These are phyloP conservation scores for Castanopsis chinensis DNA, from an alignment of 306 rosid species.

Conservation along the genomic window DNA sequence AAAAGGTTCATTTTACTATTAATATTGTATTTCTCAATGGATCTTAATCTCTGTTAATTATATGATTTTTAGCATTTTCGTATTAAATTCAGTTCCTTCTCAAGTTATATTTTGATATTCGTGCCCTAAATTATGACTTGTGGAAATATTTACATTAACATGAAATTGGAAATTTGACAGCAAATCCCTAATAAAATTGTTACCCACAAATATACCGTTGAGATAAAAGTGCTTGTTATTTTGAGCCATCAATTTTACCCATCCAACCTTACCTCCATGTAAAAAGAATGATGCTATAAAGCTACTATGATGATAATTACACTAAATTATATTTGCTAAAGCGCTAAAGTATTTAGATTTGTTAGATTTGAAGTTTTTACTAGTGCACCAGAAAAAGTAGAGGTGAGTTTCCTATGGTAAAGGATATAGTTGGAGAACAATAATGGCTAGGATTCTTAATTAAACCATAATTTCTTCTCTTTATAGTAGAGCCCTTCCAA, in stretches of 20 bases:
- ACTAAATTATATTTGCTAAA: not conserved
- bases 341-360: not conserved
- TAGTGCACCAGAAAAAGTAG: not conserved
- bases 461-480: not conserved
- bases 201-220: no score
- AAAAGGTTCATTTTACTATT: no score
- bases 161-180: not conserved
- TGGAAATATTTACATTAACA: no score
- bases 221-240: not conserved
- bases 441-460: conserved; percentile 1
- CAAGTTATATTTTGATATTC: no score
- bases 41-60: no score
- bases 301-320: not conserved
- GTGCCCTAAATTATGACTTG: no score
- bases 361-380: no score
- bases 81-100: no score
- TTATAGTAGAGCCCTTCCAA: not conserved
- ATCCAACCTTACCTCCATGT: not conserved
- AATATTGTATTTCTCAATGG: no score
- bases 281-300: not conserved
- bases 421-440: not conserved
- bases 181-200: no score
- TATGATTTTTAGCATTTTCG: no score
- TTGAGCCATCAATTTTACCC: not conserved
- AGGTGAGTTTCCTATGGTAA: not conserved